These are phyloP conservation scores for Spergularia marina DNA, from an alignment of 148 eudicot genomes.

Conservation along the genomic window DNA sequence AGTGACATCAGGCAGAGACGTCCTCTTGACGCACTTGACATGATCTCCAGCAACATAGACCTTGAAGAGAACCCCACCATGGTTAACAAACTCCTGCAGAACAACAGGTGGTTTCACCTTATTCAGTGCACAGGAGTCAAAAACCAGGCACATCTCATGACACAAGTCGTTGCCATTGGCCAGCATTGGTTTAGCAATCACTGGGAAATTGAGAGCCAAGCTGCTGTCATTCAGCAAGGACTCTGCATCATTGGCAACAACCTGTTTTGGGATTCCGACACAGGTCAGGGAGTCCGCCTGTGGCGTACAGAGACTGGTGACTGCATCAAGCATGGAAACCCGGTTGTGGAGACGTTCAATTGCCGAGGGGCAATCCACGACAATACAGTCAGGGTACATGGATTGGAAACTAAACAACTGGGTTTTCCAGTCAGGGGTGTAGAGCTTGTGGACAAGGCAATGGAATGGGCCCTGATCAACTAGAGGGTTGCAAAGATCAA, in stretches of 20 bases:
- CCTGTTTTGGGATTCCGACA: slow-evolving; percentile 39
- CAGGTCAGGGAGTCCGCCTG: neutral
- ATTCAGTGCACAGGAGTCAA: slow-evolving; percentile 36
- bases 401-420: slow-evolving; percentile 32
- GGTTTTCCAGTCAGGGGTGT: slow-evolving; percentile 45
- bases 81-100: slow-evolving; percentile 70
- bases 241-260: slow-evolving; percentile 17
- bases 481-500: slow-evolving; percentile 41
- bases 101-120: slow-evolving; percentile 44
- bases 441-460: slow-evolving; percentile 57
- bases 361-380: slow-evolving; percentile 44
- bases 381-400: slow-evolving; percentile 31
- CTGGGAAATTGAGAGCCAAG: slow-evolving; percentile 33
- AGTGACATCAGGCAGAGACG: slow-evolving; percentile 53
- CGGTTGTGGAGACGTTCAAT: slow-evolving; percentile 54
- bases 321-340: slow-evolving; percentile 56
- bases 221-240: neutral
- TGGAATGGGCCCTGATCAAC: slow-evolving; percentile 58
- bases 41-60: slow-evolving; percentile 71
- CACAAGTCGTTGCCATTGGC: slow-evolving; percentile 46
- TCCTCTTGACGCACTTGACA: slow-evolving; percentile 58
- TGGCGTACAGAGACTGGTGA: slow-evolving; percentile 28
- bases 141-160: slow-evolving; percentile 57
- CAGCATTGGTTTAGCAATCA: slow-evolving; percentile 57
- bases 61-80: slow-evolving; percentile 71